phyloP scores from a whole-genome alignment of 352 stramenopile genomes.

The Globisporangium iwayamae region DNA sequence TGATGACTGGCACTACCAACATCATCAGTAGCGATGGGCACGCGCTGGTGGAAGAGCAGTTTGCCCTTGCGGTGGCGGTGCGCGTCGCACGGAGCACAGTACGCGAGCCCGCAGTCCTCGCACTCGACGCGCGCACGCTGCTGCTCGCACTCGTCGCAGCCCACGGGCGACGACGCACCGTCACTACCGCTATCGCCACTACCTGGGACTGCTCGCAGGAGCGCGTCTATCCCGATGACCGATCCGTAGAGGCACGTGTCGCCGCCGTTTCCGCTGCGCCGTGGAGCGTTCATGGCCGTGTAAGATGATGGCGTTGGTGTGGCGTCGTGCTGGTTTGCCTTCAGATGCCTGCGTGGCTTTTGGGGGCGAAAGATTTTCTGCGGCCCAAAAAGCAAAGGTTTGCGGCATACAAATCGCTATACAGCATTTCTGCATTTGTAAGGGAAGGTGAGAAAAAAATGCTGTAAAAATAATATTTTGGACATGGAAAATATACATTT shows the following conservation, averaged over 20 bases:
- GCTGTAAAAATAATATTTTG: too few relatives aligned
- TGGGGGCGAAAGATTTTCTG: too few relatives aligned
- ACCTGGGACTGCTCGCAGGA: constrained; percentile 7
- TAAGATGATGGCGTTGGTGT: too few relatives aligned
- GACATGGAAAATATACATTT: too few relatives aligned
- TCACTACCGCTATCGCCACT: background rate
- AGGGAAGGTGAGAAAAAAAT: too few relatives aligned
- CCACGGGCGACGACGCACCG: constrained; percentile 8
- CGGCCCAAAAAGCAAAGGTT: too few relatives aligned
- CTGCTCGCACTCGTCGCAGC: constrained; percentile 77
- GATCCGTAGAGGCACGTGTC: constrained; percentile 46
- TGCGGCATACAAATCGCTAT: too few relatives aligned
- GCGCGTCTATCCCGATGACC: constrained; percentile 28
- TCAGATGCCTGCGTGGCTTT: too few relatives aligned
- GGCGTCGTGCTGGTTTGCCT: too few relatives aligned
- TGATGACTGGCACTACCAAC: background rate
- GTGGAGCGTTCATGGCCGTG: background rate
- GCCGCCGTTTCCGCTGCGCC: background rate
- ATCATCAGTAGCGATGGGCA: background rate
- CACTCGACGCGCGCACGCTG: constrained; percentile 41
- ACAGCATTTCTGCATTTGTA: too few relatives aligned
- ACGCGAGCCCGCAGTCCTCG: constrained; percentile 71
- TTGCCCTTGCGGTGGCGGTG: constrained; percentile 81
- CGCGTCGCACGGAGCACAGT: constrained; percentile 63
- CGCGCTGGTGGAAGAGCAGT: constrained; percentile 61